These are phyloP conservation scores for Allium sativum DNA, from an alignment of 106 monocot species.

Conservation along the genomic window DNA sequence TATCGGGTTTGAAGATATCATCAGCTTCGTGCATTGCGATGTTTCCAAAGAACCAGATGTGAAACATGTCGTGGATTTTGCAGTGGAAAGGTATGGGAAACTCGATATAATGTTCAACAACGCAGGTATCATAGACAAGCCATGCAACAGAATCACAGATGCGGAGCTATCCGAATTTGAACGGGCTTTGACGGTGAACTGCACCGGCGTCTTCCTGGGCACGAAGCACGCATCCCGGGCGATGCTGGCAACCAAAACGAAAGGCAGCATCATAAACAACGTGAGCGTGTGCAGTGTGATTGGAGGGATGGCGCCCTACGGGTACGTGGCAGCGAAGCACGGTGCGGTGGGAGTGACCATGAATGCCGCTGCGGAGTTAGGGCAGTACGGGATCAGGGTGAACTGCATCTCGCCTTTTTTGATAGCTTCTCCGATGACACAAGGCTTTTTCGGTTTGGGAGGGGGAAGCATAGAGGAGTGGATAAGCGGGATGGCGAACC, in stretches of 20 bases:
- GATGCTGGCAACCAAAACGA: conserved; percentile 13
- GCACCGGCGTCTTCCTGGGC: conserved; percentile 9
- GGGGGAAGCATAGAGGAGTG: conserved; percentile 13
- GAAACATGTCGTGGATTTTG: conserved; percentile 9
- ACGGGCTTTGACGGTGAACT: conserved; percentile 9
- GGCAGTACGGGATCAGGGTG: conserved; percentile 22
- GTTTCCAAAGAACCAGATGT: conserved; percentile 27
- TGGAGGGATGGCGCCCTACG: conserved; percentile 2
- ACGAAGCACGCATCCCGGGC: conserved; percentile 32
- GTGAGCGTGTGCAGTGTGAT: conserved; percentile 5
- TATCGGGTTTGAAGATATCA: conserved; percentile 6
- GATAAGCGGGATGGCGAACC: conserved; percentile 43
- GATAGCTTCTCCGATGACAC: conserved; percentile 1
- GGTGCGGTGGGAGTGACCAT: conserved; percentile 16
- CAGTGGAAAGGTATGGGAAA: conserved; percentile 13
- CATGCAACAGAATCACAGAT: background rate
- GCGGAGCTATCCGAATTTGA: background rate
- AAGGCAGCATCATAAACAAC: conserved; percentile 6
- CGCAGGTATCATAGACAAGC: conserved; percentile 2
- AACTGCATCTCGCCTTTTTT: conserved; percentile 22
- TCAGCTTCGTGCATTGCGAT: conserved; percentile 29
- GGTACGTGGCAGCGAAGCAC: conserved; percentile 25
- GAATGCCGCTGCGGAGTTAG: conserved; percentile 34
- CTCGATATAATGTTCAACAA: conserved; percentile 16
- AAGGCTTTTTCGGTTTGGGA: background rate